Evolutionary conservation across 257 asterid species (phyloP), one percentile per base, ranked within the genome.

Genomic region (Striga asiatica): DNA sequence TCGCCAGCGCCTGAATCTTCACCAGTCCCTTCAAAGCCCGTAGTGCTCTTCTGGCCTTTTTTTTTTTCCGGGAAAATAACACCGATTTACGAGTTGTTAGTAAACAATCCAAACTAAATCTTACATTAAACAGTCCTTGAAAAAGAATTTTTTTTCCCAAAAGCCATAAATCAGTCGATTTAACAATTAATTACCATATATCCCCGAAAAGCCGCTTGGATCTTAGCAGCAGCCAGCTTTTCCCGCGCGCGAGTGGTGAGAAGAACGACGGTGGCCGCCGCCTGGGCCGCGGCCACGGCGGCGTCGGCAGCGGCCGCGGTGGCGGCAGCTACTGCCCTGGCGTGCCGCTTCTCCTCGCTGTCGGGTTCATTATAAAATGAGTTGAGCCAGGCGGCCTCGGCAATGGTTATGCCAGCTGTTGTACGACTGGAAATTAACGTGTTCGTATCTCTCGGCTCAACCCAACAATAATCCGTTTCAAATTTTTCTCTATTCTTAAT

Each of bases 291-390:
- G 4, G 85, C 88, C 0, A 77, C 71, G 8, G 88, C 94, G 0
- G 94, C 89, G 49, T 83, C 94, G 4, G 94, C 94, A 0, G 94
- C 94, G 0, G 87, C 87, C 0, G 94, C 94, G 0, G 94, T 78
- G 32, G 92, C 94, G 0, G 95, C 84, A 6, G 88, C 94, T 43
- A 81, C 85, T 12, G 85, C 94, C 10, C 80, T 77, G 1, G 92
- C 95, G 55, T 77, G 92, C 54, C 71, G 74, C 68, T 64, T 81
- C 57, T 75, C 85, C 51, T 77, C 81, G 35, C 55, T 66, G 32
- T 79, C 81, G 1, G 79, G 22, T 1, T 71, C 62, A 1, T 12
- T 7, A 50, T 74, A 79, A 35, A 79, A 79, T 1, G 83, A 75
- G n/a, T 66, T 71, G 23, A 81, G 54, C 92, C 88, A 84, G 13